These are phyloP conservation scores for Excoecaria agallocha DNA, from an alignment of 345 rosid genomes.

Conservation along the genomic window DNA sequence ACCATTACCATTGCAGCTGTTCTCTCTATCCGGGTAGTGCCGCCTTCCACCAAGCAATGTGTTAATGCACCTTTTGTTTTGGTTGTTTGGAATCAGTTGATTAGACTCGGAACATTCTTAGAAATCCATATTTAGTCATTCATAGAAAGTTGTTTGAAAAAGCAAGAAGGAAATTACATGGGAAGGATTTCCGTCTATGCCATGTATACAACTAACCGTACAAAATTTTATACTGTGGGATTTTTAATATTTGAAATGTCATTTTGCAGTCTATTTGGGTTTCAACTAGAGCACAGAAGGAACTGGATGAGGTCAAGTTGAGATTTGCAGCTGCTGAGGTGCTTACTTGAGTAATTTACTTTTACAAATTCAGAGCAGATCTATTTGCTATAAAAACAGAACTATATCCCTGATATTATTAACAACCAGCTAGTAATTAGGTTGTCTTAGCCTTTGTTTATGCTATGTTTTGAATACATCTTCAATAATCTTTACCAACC, in stretches of 20 bases:
- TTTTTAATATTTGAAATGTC: neutral
- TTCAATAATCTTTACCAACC: neutral
- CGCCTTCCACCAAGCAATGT: constrained; percentile 1
- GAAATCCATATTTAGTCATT: neutral
- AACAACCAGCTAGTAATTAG: neutral
- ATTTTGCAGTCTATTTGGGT: constrained; percentile 86
- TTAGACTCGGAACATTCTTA: neutral
- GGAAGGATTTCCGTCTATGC: neutral
- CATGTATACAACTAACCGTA: neutral
- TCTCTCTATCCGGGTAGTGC: constrained; percentile 80
- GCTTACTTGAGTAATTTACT: constrained; percentile 14
- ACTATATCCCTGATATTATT: neutral
- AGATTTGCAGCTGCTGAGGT: constrained; percentile 99
- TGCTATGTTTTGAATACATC: neutral
- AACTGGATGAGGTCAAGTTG: constrained; percentile 85
- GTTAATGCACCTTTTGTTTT: neutral
- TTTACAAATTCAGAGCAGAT: neutral
- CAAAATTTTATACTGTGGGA: neutral
- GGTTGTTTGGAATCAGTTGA: neutral
- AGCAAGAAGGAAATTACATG: neutral
- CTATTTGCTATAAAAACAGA: no score
- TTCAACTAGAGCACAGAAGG: constrained; percentile 67
- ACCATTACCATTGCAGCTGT: constrained; percentile 76
- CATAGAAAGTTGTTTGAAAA: neutral
- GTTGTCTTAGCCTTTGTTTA: neutral